Evolutionary conservation across 2,329 filamentous ascomycete species (phyloP).

Genomic region (Knufia petricola): DNA sequence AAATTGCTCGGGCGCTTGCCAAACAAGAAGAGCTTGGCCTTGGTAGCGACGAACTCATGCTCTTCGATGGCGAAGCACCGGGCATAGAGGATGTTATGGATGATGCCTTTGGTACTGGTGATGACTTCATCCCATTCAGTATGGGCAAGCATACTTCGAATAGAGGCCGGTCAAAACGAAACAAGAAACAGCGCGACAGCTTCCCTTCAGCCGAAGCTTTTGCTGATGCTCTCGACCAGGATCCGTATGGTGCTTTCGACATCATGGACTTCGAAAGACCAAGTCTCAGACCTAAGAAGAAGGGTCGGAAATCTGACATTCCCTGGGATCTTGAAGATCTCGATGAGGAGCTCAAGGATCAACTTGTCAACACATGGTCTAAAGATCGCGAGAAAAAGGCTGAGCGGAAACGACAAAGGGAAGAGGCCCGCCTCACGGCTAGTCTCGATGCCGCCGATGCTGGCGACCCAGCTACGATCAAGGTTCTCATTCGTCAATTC

Average conservation of each 20-base stretch:
- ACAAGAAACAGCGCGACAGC: conserved; percentile 24
- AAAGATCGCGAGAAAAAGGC: conserved; percentile 65
- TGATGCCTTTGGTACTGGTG: conserved; percentile 17
- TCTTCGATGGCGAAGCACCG: conserved; percentile 42
- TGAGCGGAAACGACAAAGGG: conserved; percentile 58
- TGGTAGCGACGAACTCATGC: conserved; percentile 47
- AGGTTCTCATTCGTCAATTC: conserved; percentile 51
- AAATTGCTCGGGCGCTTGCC: conserved; percentile 50
- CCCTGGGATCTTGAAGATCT: conserved; percentile 43
- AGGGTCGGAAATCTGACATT: conserved; percentile 48
- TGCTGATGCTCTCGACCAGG: conserved; percentile 49
- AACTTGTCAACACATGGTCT: conserved; percentile 51
- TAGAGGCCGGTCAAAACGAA: conserved; percentile 21
- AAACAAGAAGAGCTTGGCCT: conserved; percentile 57
- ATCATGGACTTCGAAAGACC: conserved; percentile 73
- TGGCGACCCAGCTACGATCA: conserved; percentile 54
- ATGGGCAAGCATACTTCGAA: conserved; percentile 18
- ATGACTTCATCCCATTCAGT: conserved; percentile 20
- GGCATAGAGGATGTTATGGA: conserved; percentile 24
- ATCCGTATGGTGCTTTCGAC: conserved; percentile 63
- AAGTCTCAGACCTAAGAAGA: conserved; percentile 56
- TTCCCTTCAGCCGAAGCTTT: conserved; percentile 49
- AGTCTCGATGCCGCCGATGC: conserved; percentile 48
- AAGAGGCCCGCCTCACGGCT: conserved; percentile 57
- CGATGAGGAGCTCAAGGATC: conserved; percentile 52